Evolutionary conservation across 805 yeast species (phyloP).

Genomic region (Wickerhamiella allomyrinae): DNA sequence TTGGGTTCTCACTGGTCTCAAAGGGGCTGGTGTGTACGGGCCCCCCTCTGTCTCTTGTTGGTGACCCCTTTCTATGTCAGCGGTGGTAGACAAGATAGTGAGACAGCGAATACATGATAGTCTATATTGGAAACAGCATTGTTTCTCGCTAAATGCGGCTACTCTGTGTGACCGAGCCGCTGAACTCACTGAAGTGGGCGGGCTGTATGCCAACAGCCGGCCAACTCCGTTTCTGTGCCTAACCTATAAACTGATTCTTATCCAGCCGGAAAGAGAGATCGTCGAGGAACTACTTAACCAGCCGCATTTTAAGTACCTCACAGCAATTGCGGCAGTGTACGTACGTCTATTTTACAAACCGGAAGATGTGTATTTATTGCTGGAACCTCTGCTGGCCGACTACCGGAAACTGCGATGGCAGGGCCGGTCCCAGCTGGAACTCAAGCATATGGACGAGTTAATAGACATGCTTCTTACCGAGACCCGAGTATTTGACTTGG

Average conservation of each 20-base stretch:
- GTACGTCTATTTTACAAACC: conserved; percentile 31
- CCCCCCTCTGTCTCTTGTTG: too few species aligned
- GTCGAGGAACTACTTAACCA: conserved; percentile 42
- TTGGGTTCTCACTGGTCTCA: too few species aligned
- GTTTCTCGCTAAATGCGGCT: conserved; percentile 37
- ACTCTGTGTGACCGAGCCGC: conserved; percentile 36
- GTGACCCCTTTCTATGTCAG: too few species aligned
- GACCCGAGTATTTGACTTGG: conserved; percentile 55
- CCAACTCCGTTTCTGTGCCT: conserved; percentile 70
- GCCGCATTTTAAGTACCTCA: conserved; percentile 60
- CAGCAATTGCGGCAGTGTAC: conserved; percentile 57
- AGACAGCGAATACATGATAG: conserved; percentile 44
- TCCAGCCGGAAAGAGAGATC: conserved; percentile 52
- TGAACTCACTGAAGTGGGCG: conserved; percentile 39
- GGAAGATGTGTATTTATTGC: conserved; percentile 32
- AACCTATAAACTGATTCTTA: conserved; percentile 58
- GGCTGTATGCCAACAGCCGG: conserved; percentile 33
- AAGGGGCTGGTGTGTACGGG: too few species aligned
- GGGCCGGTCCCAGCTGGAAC: conserved; percentile 26
- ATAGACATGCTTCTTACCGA: conserved; percentile 44
- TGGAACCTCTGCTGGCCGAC: conserved; percentile 49
- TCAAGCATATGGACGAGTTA: conserved; percentile 58
- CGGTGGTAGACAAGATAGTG: conserved; percentile 38
- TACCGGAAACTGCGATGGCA: conserved; percentile 51
- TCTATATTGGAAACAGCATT: conserved; percentile 42